phyloP scores from a whole-genome alignment of 1,284 basidiomycete species.

The Pyrrhoderma noxium region DNA sequence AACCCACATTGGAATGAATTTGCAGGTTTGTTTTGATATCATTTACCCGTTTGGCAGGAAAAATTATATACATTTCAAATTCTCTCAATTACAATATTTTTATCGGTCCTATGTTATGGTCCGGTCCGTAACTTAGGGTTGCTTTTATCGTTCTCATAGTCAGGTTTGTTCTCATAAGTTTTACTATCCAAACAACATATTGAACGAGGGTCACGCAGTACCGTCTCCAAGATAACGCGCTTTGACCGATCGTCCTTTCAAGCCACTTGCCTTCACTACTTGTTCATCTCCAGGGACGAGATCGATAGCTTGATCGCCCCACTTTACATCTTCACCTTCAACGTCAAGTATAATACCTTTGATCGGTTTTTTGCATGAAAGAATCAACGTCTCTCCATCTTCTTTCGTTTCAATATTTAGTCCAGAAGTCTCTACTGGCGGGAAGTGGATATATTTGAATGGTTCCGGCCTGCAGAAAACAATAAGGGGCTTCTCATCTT shows the following conservation, averaged over 20 bases:
- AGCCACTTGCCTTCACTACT: constrained; percentile 52
- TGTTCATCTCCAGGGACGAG: constrained; percentile 79
- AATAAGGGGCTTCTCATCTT: not conserved
- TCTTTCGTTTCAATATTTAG: constrained; percentile 38
- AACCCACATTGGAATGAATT: no score
- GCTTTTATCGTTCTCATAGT: no score
- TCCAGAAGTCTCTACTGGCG: constrained; percentile 48
- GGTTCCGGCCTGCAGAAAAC: constrained; percentile 68
- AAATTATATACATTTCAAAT: not conserved
- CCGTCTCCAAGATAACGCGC: constrained; percentile 71
- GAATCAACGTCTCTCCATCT: constrained; percentile 55
- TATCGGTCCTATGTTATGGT: no score
- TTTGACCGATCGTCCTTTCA: constrained; percentile 58
- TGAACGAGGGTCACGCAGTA: constrained; percentile 36
- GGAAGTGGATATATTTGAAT: constrained; percentile 85
- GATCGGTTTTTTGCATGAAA: constrained; percentile 63
- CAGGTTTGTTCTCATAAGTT: no score
- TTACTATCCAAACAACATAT: no score
- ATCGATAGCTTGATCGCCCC: constrained; percentile 86
- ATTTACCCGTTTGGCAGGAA: no score
- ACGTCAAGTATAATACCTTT: constrained; percentile 81
- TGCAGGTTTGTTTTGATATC: no score
- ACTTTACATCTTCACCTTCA: constrained; percentile 56
- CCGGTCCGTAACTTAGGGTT: no score
- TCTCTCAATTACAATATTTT: not conserved